Conservation (phyloP, 441 rosid species). For the Metrosideros polymorpha region DNA sequence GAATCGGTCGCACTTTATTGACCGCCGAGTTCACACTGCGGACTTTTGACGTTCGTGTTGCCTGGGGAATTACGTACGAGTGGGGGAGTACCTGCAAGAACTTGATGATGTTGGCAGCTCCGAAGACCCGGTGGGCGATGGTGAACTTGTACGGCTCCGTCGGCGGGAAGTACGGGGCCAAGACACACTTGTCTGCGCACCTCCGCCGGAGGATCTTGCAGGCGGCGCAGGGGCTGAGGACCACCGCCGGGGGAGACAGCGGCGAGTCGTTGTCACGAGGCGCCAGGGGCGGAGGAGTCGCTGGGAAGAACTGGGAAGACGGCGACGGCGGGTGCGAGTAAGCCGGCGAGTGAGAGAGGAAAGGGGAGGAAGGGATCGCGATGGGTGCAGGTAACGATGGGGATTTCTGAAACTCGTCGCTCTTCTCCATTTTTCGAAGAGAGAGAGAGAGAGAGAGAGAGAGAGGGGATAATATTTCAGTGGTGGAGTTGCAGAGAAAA, state of each 20-base stretch:
- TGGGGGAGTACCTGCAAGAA: constrained; percentile 72
- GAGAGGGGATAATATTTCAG: background rate
- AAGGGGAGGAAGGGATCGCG: background rate
- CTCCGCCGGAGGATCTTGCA: constrained; percentile 68
- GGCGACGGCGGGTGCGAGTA: background rate
- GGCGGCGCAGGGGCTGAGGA: constrained; percentile 66
- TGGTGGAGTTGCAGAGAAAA: background rate
- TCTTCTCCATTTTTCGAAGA: background rate
- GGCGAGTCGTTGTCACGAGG: background rate
- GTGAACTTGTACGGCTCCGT: constrained; percentile 57
- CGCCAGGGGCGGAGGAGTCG: background rate
- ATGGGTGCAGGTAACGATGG: background rate
- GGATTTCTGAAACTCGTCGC: background rate
- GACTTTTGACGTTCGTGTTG: too few species aligned
- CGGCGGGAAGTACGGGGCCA: constrained; percentile 72
- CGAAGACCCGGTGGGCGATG: constrained; percentile 61
- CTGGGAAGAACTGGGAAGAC: background rate
- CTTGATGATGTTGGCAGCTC: constrained; percentile 68
- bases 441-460: background rate
- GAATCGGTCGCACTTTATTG: background rate
- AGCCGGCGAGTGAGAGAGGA: background rate
- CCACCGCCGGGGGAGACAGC: constrained; percentile 5
- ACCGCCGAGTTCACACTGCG: background rate
- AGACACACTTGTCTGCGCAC: constrained; percentile 48
- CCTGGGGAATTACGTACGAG: too few species aligned